Percentiles rank a stretch among this genome's conserved stretches.
phyloP scores from a whole-genome alignment of 2,329 filamentous ascomycete genomes.

The Claviceps paspali region DNA sequence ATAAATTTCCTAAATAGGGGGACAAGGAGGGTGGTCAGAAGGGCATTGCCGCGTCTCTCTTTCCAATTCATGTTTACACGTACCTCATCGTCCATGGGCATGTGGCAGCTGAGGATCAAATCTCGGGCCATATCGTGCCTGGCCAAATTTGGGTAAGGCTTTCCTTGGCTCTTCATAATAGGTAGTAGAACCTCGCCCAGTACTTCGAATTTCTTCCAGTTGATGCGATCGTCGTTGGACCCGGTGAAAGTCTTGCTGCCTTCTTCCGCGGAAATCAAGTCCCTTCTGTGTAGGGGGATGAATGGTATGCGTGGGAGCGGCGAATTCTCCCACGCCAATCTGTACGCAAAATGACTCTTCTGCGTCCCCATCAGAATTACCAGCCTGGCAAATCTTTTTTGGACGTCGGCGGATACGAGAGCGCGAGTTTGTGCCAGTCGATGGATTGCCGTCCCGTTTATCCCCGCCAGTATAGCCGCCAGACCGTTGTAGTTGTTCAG shows the following conservation, averaged over 20 bases:
- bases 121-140: constrained; percentile 57
- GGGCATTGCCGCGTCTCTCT: not conserved
- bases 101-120: constrained; percentile 65
- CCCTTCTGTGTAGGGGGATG: constrained; percentile 74
- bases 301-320: constrained; percentile 83
- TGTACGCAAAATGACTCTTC: constrained; percentile 86
- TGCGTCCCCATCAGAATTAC: constrained; percentile 87
- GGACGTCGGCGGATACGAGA: constrained; percentile 53
- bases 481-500: constrained; percentile 96
- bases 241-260: constrained; percentile 83
- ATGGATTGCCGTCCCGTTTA: constrained; percentile 77
- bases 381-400: constrained; percentile 76
- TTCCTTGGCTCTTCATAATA: constrained; percentile 81
- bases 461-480: constrained; percentile 83
- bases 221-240: constrained; percentile 58
- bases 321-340: constrained; percentile 95
- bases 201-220: constrained; percentile 97
- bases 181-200: constrained; percentile 82
- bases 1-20: constrained; percentile 40
- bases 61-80: constrained; percentile 17
- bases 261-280: constrained; percentile 83
- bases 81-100: constrained; percentile 80
- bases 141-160: constrained; percentile 58
- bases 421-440: constrained; percentile 67
- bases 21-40: not conserved